Evolutionary conservation across 306 rosid species (phyloP).

Genomic region (Medicago arabica): DNA sequence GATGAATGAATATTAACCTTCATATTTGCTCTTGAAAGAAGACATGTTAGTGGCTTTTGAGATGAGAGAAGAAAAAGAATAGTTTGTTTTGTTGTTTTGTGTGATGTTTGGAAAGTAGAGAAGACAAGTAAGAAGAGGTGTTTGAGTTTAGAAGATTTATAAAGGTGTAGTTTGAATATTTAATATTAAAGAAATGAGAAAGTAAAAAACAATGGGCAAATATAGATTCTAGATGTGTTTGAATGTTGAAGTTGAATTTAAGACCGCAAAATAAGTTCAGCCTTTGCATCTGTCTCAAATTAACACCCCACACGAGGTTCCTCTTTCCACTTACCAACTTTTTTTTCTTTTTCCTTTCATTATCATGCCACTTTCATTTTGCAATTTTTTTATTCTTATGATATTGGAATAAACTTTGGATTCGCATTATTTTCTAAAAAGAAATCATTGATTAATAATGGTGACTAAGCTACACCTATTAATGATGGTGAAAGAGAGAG

Average conservation of each 20-base stretch:
- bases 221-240: conserved; percentile 16
- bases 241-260: conserved; percentile 24
- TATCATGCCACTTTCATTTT: conserved; percentile 5
- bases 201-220: conserved; percentile 40
- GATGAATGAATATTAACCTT: conserved; percentile 49
- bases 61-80: conserved; percentile 10
- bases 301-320: conserved; percentile 21
- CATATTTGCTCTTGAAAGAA: conserved; percentile 71
- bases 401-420: conserved; percentile 14
- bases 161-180: conserved; percentile 20
- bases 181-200: conserved; percentile 25
- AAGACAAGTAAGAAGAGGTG: not conserved
- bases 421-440: not conserved
- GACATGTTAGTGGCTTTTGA: conserved; percentile 52
- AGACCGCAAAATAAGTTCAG: conserved; percentile 44
- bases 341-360: not conserved
- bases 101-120: conserved; percentile 27
- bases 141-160: conserved; percentile 5
- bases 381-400: not conserved
- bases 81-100: not conserved
- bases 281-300: conserved; percentile 28
- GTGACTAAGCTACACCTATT: conserved; percentile 14
- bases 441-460: not conserved
- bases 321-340: not conserved
- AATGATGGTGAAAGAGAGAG: conserved; percentile 6